phyloP scores from a whole-genome alignment of 2,329 filamentous ascomycete genomes.

The Pyrenophora tritici-repentis region DNA sequence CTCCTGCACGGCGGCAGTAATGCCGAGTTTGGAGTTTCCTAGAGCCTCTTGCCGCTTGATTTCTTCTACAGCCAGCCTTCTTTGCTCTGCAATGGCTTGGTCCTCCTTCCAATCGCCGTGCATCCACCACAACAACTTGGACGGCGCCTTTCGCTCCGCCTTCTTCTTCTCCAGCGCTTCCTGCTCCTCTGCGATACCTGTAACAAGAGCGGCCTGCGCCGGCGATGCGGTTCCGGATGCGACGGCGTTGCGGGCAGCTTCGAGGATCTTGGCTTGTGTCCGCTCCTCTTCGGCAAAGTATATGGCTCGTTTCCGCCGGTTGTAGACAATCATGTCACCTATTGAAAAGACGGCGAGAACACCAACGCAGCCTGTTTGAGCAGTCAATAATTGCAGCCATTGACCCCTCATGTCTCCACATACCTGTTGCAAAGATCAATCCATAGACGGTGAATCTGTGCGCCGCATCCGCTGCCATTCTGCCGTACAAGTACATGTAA shows the following conservation, averaged over 20 bases:
- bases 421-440: conserved; percentile 66
- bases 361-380: conserved; percentile 58
- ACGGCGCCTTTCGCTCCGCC: conserved; percentile 38
- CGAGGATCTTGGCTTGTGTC: conserved; percentile 50
- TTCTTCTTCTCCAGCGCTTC: conserved; percentile 51
- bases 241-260: conserved; percentile 52
- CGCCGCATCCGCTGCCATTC: conserved; percentile 60
- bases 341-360: conserved; percentile 68
- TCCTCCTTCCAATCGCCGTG: conserved; percentile 48
- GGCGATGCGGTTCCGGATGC: conserved; percentile 53
- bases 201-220: conserved; percentile 58
- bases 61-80: conserved; percentile 38
- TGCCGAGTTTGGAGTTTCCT: conserved; percentile 24
- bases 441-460: conserved; percentile 65
- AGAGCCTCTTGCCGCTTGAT: conserved; percentile 36
- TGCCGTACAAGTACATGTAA: conserved; percentile 44
- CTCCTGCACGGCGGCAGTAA: conserved; percentile 42
- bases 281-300: conserved; percentile 62
- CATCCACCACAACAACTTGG: conserved; percentile 42
- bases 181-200: conserved; percentile 66
- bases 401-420: conserved; percentile 19
- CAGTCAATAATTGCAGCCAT: conserved; percentile 8
- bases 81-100: conserved; percentile 42
- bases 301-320: conserved; percentile 66
- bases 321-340: conserved; percentile 69